Evolutionary conservation across 768 basidiomycete genomes (phyloP).

Genomic region (Agaricus subrufescens): DNA sequence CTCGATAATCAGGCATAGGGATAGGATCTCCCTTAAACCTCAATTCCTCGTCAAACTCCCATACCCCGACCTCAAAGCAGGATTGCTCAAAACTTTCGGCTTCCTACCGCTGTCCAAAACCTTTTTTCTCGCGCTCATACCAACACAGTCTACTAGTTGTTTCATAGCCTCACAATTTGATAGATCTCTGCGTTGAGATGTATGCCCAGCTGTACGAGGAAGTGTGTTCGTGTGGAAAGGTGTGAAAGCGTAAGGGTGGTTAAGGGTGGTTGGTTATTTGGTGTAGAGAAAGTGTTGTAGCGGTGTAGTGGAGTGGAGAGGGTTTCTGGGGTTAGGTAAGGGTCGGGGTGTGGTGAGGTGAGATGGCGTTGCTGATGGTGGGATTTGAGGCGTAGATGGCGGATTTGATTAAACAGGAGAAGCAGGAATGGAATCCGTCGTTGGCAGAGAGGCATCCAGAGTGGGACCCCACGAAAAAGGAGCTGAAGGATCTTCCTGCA

Average conservation of each 20-base stretch:
- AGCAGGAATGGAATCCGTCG: constrained; percentile 3
- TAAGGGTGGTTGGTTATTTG: too few relatives aligned
- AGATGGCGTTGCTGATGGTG: constrained; percentile 8
- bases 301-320: constrained; percentile 7
- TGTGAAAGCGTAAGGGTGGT: constrained; percentile 39
- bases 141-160: constrained; percentile 80
- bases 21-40: constrained; percentile 38
- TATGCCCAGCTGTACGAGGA: constrained; percentile 44
- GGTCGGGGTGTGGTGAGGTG: constrained; percentile 20
- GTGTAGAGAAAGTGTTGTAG: constrained; percentile 48
- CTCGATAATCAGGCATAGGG: constrained; percentile 30
- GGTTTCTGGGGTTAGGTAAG: neutral
- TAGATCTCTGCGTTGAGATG: constrained; percentile 48
- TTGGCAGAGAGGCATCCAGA: constrained; percentile 49
- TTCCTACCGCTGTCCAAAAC: constrained; percentile 81
- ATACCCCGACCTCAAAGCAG: constrained; percentile 14
- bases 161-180: constrained; percentile 87
- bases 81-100: constrained; percentile 42
- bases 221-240: constrained; percentile 41
- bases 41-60: constrained; percentile 37
- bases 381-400: constrained; percentile 21
- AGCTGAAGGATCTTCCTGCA: constrained; percentile 24
- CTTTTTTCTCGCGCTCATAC: constrained; percentile 81
- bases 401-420: constrained; percentile 8
- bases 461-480: constrained; percentile 84